Percentiles rank a stretch among this genome's conserved stretches.
These are phyloP conservation scores for Sporisorium exsertum DNA, from an alignment of 1,284 basidiomycete species.

Conservation along the genomic window DNA sequence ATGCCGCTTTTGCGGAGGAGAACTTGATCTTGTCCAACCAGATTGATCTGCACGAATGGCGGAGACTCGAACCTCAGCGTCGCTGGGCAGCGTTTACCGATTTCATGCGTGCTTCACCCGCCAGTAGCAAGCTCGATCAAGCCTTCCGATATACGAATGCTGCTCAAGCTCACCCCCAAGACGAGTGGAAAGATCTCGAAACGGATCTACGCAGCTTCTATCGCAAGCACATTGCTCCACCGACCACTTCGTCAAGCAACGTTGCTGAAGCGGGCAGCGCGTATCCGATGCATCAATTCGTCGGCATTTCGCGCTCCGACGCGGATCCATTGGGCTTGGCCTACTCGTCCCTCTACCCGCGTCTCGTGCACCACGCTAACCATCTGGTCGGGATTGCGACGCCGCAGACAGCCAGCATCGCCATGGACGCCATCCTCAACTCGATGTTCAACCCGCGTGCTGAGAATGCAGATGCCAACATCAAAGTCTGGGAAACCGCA, in stretches of 20 bases:
- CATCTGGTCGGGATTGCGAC: constrained; percentile 33
- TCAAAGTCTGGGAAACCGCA: constrained; percentile 20
- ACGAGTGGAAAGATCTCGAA: constrained; percentile 15
- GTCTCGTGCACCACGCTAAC: constrained; percentile 38
- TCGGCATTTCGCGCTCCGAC: neutral
- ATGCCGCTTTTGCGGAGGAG: constrained; percentile 77
- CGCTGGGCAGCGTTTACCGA: constrained; percentile 36
- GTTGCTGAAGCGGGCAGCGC: constrained; percentile 3
- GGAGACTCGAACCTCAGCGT: constrained; percentile 23
- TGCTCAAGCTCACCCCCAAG: neutral
- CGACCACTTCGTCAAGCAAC: neutral
- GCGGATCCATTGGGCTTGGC: constrained; percentile 27
- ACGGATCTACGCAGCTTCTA: constrained; percentile 25
- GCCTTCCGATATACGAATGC: neutral
- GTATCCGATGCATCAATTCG: constrained; percentile 34
- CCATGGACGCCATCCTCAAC: constrained; percentile 21
- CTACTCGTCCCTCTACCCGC: constrained; percentile 28
- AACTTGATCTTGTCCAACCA: constrained; percentile 70
- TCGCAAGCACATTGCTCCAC: constrained; percentile 18
- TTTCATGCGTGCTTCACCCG: constrained; percentile 15
- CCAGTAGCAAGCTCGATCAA: constrained; percentile 4
- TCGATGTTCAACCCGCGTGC: constrained; percentile 4
- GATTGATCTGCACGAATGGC: constrained; percentile 44
- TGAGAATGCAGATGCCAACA: constrained; percentile 1
- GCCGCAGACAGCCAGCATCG: constrained; percentile 6